These are phyloP conservation scores for Alternaria panax DNA, from an alignment of 2,329 filamentous ascomycete genomes.

Conservation along the genomic window DNA sequence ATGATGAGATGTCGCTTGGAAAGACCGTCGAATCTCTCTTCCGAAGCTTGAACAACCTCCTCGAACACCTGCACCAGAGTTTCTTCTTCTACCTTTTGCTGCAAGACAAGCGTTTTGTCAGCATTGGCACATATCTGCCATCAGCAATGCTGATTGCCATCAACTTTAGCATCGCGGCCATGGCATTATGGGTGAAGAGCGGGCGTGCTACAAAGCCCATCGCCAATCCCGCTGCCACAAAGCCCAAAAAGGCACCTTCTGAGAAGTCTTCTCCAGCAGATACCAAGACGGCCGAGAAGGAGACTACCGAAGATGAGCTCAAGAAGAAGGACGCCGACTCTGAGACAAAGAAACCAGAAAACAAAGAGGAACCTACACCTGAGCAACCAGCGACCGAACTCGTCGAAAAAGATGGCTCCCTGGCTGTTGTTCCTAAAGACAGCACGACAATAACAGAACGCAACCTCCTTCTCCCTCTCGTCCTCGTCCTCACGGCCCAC, in stretches of 20 bases:
- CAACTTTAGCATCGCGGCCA: constrained; percentile 95
- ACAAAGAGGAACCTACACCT: constrained; percentile 46
- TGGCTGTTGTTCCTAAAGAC: constrained; percentile 50
- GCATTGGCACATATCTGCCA: constrained; percentile 95
- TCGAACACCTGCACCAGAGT: constrained; percentile 97
- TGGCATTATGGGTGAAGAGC: constrained; percentile 91
- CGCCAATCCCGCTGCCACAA: constrained; percentile 38
- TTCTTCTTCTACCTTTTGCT: constrained; percentile 99
- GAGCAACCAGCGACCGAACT: constrained; percentile 28
- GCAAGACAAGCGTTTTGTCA: constrained; percentile 91
- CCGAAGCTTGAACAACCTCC: constrained; percentile 90
- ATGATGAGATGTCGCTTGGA: constrained; percentile 96
- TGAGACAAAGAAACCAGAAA: neutral
- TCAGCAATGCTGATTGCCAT: constrained; percentile 96
- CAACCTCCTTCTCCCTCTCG: constrained; percentile 74
- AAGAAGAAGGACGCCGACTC: neutral
- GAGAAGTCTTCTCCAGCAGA: constrained; percentile 64
- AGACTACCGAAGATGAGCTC: neutral
- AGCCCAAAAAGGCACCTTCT: constrained; percentile 37
- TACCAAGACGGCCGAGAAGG: neutral
- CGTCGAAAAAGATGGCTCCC: constrained; percentile 45
- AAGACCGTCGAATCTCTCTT: constrained; percentile 89
- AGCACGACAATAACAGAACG: constrained; percentile 62
- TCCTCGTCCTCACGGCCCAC: constrained; percentile 75
- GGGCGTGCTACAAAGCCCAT: constrained; percentile 56